These are phyloP conservation scores for Brettanomyces bruxellensis DNA, from an alignment of 805 yeast genomes.

Conservation along the genomic window DNA sequence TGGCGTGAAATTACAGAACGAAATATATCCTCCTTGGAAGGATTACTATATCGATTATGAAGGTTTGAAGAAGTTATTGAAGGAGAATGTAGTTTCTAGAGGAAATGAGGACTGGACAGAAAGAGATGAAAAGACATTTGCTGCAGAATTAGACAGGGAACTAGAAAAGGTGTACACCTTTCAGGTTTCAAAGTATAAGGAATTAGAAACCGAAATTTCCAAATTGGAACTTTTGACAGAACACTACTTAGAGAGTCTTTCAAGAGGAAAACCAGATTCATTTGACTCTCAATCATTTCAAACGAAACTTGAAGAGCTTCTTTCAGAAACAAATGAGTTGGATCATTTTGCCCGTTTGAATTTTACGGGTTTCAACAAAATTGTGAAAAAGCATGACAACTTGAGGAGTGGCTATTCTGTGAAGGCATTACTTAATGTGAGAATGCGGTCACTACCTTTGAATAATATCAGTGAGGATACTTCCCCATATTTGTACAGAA, in stretches of 20 bases:
- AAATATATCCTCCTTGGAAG: constrained; percentile 85
- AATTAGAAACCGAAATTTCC: constrained; percentile 55
- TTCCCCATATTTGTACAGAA: constrained; percentile 78
- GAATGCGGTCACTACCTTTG: constrained; percentile 82
- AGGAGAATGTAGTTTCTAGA: constrained; percentile 45
- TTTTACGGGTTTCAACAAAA: constrained; percentile 90
- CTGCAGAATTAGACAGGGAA: constrained; percentile 55
- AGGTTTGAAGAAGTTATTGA: constrained; percentile 53
- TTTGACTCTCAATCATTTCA: constrained; percentile 60
- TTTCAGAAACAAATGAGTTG: constrained; percentile 71
- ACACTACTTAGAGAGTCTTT: constrained; percentile 21
- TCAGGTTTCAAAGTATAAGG: constrained; percentile 59
- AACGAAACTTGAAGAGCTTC: constrained; percentile 58
- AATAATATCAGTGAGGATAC: constrained; percentile 78
- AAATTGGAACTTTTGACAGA: constrained; percentile 54
- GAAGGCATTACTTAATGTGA: constrained; percentile 77
- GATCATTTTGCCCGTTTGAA: constrained; percentile 87
- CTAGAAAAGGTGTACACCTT: constrained; percentile 71
- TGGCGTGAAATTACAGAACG: constrained; percentile 74
- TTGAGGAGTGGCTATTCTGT: constrained; percentile 84
- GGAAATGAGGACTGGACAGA: constrained; percentile 46
- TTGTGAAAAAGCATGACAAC: constrained; percentile 93
- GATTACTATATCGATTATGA: constrained; percentile 61
- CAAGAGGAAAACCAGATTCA: constrained; percentile 14
- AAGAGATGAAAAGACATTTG: constrained; percentile 63